These are phyloP conservation scores for Sugiyamaella novakii DNA, from an alignment of 1,139 yeast genomes.

Conservation along the genomic window DNA sequence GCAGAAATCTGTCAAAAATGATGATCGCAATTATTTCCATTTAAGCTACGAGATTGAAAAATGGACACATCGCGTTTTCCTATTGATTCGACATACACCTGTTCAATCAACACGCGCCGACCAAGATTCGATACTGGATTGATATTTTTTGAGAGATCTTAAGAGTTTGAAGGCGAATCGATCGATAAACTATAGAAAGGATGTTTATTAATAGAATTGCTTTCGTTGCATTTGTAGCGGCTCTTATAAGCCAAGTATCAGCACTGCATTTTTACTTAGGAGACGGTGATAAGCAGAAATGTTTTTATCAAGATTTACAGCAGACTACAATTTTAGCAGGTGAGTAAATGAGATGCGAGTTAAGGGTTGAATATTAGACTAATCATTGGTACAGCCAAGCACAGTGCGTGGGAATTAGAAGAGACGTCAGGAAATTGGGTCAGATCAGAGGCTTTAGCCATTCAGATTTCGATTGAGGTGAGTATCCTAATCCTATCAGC, in stretches of 20 bases:
- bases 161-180: too few relatives aligned
- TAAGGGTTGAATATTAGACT: too few relatives aligned
- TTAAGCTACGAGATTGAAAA: conserved; percentile 1
- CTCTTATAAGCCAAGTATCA: conserved; percentile 31
- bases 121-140: too few relatives aligned
- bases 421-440: conserved; percentile 49
- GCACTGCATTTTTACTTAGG: conserved; percentile 57
- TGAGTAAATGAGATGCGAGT: conserved; percentile 22
- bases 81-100: too few relatives aligned
- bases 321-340: conserved; percentile 63
- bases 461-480: conserved; percentile 55
- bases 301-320: conserved; percentile 67
- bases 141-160: too few relatives aligned
- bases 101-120: too few relatives aligned
- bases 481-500: too few relatives aligned
- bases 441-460: conserved; percentile 49
- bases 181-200: not conserved
- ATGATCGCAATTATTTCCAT: not conserved
- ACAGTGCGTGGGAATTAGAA: conserved; percentile 60
- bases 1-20: too few relatives aligned
- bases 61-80: conserved; percentile 6
- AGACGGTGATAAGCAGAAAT: conserved; percentile 57
- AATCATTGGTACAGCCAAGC: conserved; percentile 42
- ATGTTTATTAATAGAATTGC: conserved; percentile 16
- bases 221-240: conserved; percentile 15